Base-by-base conservation (phyloP, 2,329 filamentous ascomycete genomes). In the Sarocladiaceae sp. region DNA sequence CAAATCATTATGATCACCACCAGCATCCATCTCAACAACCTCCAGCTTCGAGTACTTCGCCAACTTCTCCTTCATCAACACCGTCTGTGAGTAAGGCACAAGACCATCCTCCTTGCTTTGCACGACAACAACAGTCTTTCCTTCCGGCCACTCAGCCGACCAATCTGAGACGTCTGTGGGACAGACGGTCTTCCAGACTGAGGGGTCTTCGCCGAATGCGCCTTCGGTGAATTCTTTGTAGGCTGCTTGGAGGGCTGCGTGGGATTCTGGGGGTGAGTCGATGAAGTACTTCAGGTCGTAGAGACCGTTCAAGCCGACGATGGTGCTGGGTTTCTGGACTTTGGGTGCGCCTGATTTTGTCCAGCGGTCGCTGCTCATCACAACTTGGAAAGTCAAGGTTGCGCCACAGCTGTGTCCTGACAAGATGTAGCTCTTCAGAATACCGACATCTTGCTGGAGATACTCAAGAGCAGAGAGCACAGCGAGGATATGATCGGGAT, bases 351-450 rank as follows among this genome's bases (percentile, higher is more conserved):
- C 26, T 35, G 26, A 52, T 10, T 52, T 48, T 44, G 54, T 59
- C 20, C 68, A 56, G 49, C 69, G 59, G 15, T 57, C 56, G 33
- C 67, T 60, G 40, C 69, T 69, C 74, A 79, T 78, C 28, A 80
- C 65, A 13, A 80, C 64, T 66, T 90, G 87, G 52, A 83, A 75
- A 0, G 80, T 77, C 37, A 91, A 66, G 4, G 80, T 84, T 2
- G 79, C 83, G 49, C 84, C 84, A 54, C 80, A 83, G 3, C 78
- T 83, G 62, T 87, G 84, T 0, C 84, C 84, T 3, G 79, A 66
- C 18, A 86, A 72, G 4, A 86, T 64, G 64, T 84, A 85, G 52
- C 69, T 66, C 29, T 62, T 65, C 15, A 58, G 62, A 36, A 84
- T 70, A 7, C 64, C 63, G 58, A 79, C 76, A 15, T 71, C 66